Base-by-base conservation (phyloP, 495 filamentous ascomycete species). In the Hypoxylon cercidicola region DNA sequence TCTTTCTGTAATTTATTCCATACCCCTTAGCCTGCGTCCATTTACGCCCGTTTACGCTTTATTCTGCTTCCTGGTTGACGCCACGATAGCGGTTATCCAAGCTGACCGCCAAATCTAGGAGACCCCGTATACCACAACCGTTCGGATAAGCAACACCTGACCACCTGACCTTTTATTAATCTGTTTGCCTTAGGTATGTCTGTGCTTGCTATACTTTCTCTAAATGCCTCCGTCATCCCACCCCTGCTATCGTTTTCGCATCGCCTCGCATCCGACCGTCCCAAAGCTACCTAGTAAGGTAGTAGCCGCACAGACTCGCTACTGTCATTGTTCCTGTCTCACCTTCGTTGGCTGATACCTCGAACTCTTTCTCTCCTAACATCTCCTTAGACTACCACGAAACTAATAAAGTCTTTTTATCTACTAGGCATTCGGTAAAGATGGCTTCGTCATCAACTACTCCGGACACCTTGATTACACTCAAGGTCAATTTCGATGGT, bases 401-500 rank as follows among this genome's bases (percentile, higher is more conserved):
- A 54, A 44, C 46, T 64, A 44, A 48, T 48, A 13, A 28, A 18
- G 48, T 62, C 30, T 49, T 28, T 19, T 63, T 35, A n/a, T 40
- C 57, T 32, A 55, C 6, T 51, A 64, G 55, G 40, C 11, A 9
- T 39, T 40, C 51, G 60, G 60, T 39, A 16, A 44, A 41, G 63
- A 73, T 73, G 71, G 71, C 71, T 23, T 71, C 71, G 52, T 69
- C 68, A 62, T 71, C 65, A 32, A 39, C 57, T 39, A 69, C 61
- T 43, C 66, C 60, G 47, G 91, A 93, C 55, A 93, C 91, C 54
- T 77, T 88, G 55, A 89, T 99, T 71, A 92, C 90, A 51, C 78
- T 97, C 77, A 98, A 98, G 79, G 82, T 97, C 66, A 85, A 85
- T 59, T 84, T 89, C 64, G 87, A 92, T 67, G 90, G 88, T 62